Evolutionary conservation across 305 asterid species (phyloP), one percentile per base, ranked within the genome.

Genomic region (Fraxinus sp.): DNA sequence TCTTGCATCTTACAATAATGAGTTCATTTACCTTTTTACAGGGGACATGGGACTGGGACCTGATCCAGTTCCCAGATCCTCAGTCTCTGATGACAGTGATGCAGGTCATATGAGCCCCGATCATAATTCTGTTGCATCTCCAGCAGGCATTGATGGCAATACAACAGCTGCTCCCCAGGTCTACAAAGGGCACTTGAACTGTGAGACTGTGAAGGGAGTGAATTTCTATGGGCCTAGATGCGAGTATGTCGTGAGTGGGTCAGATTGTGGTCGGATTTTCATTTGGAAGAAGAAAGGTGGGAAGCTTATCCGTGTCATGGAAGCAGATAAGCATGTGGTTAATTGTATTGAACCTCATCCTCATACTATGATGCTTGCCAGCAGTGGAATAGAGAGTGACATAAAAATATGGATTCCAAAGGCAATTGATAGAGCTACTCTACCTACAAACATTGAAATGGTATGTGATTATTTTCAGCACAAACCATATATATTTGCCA

Each of bases 211-310:
- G 84, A 94, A 94, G 89, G 98, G 97, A 7, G 99, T 94, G 78
- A 90, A 84, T 76, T 94, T 96, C 86, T 91, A 90, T 86, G 99
- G 99, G 81, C 97, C 99, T 24, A 94, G 85, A 80, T 88, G 94
- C 76, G 99, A 96, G 82, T 96, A 94, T 89, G 94, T 96, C 76
- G 90, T 91, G 87, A 96, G 98, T 81, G 99, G 99, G 74, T 96
- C 99, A 62, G 98, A 96, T 78, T 96, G 99, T 91, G 99, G 99
- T 55, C 87, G 98, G 44, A 96, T 96, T 82, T 95, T 95, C 88
- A 92, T 95, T 78, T 95, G 99, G 99, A 95, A 89, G 85, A 93
- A 88, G 85, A 37, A 37, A 37, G 91, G 88, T 5, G 95, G 97
- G 78, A 86, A 91, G 86, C 98, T 96, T 81, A 85, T 96, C 81